Conservation (phyloP, 225 moss, liverwort and hornwort species). For the Thuidium tamariscinum region DNA sequence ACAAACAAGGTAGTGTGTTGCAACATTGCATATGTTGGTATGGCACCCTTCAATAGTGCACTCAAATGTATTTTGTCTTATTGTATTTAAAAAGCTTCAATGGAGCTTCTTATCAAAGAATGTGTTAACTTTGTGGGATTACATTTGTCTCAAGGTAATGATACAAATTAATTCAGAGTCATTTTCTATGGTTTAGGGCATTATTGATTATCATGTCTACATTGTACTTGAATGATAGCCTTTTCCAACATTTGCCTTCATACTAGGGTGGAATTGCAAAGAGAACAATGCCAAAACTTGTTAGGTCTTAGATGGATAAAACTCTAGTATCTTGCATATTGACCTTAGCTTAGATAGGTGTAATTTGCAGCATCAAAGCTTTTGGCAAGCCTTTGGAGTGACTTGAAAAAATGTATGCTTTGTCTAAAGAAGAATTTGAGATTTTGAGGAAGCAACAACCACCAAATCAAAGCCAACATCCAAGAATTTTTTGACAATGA, state of each 20-base stretch:
- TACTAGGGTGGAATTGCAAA: background rate
- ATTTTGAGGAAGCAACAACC: background rate
- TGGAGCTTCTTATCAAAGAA: fast-evolving
- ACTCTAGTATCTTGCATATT: background rate
- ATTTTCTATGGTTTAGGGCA: background rate
- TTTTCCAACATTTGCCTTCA: background rate
- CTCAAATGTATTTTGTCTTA: background rate
- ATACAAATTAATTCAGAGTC: background rate
- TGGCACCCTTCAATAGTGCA: fast-evolving
- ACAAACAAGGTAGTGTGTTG: fast-evolving
- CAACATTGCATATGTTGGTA: fast-evolving
- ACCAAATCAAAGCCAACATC: fast-evolving
- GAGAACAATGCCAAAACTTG: background rate
- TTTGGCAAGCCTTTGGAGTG: too few relatives aligned
- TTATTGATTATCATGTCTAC: background rate
- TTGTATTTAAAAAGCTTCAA: fast-evolving
- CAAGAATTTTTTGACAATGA: background rate
- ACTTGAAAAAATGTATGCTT: fast-evolving
- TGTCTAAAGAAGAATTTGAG: too few relatives aligned
- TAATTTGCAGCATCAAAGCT: fast-evolving
- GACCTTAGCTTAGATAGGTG: fast-evolving
- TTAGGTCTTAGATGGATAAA: background rate
- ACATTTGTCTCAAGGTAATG: background rate
- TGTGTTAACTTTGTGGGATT: fast-evolving
- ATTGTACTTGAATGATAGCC: background rate